These are phyloP conservation scores for Castanea crenata DNA, from an alignment of 306 rosid species.

Conservation along the genomic window DNA sequence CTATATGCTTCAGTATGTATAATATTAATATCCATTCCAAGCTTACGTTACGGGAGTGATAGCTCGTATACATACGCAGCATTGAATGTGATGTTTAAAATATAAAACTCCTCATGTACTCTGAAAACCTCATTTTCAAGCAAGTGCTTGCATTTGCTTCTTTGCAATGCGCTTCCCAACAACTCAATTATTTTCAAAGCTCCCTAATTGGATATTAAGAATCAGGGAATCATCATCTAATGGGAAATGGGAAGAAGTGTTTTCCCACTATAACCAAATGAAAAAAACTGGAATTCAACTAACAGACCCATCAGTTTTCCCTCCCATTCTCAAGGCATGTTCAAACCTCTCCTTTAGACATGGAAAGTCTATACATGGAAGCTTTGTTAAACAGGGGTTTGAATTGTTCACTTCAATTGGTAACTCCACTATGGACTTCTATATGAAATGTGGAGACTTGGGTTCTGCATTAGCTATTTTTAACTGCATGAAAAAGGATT, in stretches of 20 bases:
- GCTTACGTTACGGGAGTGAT: background rate
- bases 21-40: too few relatives aligned
- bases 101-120: background rate
- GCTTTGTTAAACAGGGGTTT: slow-evolving; percentile 35
- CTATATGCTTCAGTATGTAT: too few relatives aligned
- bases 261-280: slow-evolving; percentile 27
- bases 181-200: slow-evolving; percentile 3
- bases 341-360: slow-evolving; percentile 20
- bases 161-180: slow-evolving; percentile 26
- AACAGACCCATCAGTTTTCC: slow-evolving; percentile 25
- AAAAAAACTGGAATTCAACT: slow-evolving; percentile 4
- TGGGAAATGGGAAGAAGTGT: slow-evolving; percentile 39
- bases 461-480: slow-evolving; percentile 37
- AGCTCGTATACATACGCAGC: background rate
- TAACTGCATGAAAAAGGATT: slow-evolving; percentile 26
- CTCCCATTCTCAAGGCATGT: slow-evolving; percentile 40
- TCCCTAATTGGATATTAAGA: slow-evolving; percentile 23
- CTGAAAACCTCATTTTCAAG: background rate
- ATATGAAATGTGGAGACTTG: slow-evolving; percentile 33
- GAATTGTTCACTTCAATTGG: slow-evolving; percentile 36
- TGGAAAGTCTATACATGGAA: slow-evolving; percentile 37
- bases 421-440: slow-evolving; percentile 43
- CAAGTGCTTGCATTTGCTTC: background rate
- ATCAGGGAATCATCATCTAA: slow-evolving; percentile 28
- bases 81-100: background rate